These are phyloP conservation scores for Leccinum barrowsii DNA, from an alignment of 768 basidiomycete species.

Conservation along the genomic window DNA sequence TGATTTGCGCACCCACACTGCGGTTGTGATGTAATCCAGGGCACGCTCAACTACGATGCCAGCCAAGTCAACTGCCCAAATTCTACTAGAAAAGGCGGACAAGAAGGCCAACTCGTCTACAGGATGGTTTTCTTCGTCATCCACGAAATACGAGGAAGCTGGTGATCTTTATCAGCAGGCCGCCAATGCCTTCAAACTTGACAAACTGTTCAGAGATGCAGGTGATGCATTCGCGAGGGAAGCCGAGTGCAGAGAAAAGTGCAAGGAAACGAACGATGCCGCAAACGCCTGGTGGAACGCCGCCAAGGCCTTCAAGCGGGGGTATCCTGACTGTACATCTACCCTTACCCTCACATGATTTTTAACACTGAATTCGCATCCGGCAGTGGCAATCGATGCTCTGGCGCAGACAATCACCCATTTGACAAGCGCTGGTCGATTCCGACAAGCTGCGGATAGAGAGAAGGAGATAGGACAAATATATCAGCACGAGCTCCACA, in stretches of 20 bases:
- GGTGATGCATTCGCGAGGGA: constrained; percentile 92
- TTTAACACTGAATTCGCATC: constrained; percentile 8
- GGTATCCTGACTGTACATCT: constrained; percentile 74
- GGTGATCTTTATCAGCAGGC: constrained; percentile 95
- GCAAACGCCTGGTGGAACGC: constrained; percentile 99
- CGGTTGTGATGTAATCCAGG: background rate
- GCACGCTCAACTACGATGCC: constrained; percentile 44
- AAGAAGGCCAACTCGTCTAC: constrained; percentile 84
- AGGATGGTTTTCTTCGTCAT: constrained; percentile 85
- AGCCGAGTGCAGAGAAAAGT: constrained; percentile 89
- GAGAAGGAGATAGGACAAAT: constrained; percentile 97
- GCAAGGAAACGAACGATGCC: constrained; percentile 89
- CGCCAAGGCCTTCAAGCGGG: constrained; percentile 92
- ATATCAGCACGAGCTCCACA: constrained; percentile 76
- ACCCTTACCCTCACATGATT: background rate
- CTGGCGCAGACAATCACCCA: constrained; percentile 80
- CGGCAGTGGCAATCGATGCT: constrained; percentile 83
- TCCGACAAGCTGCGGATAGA: constrained; percentile 95
- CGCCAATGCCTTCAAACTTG: constrained; percentile 89
- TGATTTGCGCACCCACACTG: constrained; percentile 6
- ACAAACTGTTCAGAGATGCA: constrained; percentile 87
- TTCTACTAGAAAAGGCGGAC: constrained; percentile 80
- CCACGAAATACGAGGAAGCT: constrained; percentile 89
- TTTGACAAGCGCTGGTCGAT: constrained; percentile 81
- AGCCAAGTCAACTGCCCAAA: constrained; percentile 74